Conservation (phyloP, 1,139 yeast genomes). For the Debaryomycetaceae sp. region DNA sequence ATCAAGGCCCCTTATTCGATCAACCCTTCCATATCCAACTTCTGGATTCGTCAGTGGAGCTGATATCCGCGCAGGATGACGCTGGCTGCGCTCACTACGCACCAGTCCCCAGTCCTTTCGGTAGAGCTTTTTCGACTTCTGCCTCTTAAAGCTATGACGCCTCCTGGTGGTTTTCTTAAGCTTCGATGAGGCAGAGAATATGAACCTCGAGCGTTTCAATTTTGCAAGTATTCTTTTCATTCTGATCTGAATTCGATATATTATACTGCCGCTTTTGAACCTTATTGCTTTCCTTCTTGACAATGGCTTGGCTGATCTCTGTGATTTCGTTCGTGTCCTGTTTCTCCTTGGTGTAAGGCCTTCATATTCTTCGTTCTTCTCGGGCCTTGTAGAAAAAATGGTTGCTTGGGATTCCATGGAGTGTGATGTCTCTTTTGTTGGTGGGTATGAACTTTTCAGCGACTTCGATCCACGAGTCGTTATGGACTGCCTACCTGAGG, state of each 20-base stretch:
- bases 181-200: conserved; percentile 28
- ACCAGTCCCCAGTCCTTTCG: conserved; percentile 13
- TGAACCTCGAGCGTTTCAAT: conserved; percentile 18
- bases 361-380: conserved; percentile 7
- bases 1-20: conserved; percentile 19
- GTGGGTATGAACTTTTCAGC: background rate
- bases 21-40: conserved; percentile 20
- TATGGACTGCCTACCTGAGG: background rate
- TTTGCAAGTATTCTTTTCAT: conserved; percentile 21
- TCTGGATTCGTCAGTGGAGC: conserved; percentile 20
- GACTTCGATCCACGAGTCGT: background rate
- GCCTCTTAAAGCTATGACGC: conserved; percentile 6
- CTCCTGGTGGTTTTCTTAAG: conserved; percentile 16
- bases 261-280: conserved; percentile 28
- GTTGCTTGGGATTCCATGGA: conserved; percentile 47
- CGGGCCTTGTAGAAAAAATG: conserved; percentile 38
- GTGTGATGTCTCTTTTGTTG: conserved; percentile 25
- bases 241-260: conserved; percentile 28
- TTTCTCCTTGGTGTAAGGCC: conserved; percentile 1
- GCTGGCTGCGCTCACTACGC: background rate
- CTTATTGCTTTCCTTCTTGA: conserved; percentile 34
- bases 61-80: conserved; percentile 2
- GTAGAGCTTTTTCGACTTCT: conserved; percentile 12
- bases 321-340: background rate
- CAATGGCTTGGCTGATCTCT: conserved; percentile 7